Evolutionary conservation across 352 stramenopile genomes (phyloP).

Genomic region (Pythium periplocum): DNA sequence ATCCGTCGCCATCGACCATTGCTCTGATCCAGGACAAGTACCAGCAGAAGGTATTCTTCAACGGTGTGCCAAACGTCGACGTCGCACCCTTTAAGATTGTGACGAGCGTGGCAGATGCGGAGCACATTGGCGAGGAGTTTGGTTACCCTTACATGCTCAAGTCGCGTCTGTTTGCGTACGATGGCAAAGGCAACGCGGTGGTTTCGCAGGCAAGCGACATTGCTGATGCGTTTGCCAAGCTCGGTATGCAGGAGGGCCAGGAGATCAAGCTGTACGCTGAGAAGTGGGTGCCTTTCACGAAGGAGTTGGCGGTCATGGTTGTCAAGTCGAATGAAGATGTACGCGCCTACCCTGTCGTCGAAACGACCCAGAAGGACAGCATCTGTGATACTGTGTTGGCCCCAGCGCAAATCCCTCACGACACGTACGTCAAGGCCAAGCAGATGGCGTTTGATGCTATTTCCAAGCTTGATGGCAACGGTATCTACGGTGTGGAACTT

Average conservation of each 20-base stretch:
- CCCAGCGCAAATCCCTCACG: slow-evolving; percentile 66
- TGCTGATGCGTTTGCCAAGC: slow-evolving; percentile 72
- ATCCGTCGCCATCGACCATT: slow-evolving; percentile 89
- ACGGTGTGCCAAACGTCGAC: slow-evolving; percentile 31
- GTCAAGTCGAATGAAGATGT: slow-evolving; percentile 78
- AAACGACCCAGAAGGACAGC: slow-evolving; percentile 96
- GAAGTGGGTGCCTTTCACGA: slow-evolving; percentile 96
- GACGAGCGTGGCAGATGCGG: slow-evolving; percentile 32
- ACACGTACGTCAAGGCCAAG: slow-evolving; percentile 37
- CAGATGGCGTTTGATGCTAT: slow-evolving; percentile 69
- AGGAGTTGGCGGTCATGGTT: slow-evolving; percentile 97
- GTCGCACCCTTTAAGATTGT: slow-evolving; percentile 58
- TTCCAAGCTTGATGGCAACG: slow-evolving; percentile 72
- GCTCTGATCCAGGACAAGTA: slow-evolving; percentile 97
- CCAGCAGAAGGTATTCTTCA: slow-evolving; percentile 91
- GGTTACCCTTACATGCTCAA: slow-evolving; percentile 99
- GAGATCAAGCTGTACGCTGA: slow-evolving; percentile 87
- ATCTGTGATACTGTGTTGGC: slow-evolving; percentile 96
- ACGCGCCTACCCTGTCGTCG: slow-evolving; percentile 94
- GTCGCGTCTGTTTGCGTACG: slow-evolving; percentile 93
- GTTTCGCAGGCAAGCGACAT: slow-evolving; percentile 81
- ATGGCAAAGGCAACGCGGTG: slow-evolving; percentile 96
- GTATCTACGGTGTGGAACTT: slow-evolving; percentile 97
- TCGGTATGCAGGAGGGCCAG: slow-evolving; percentile 34
- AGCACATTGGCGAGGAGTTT: slow-evolving; percentile 42